These are phyloP conservation scores for Zopfochytrium polystomum DNA, from an alignment of 371 early-diverging fungal species.

Conservation along the genomic window DNA sequence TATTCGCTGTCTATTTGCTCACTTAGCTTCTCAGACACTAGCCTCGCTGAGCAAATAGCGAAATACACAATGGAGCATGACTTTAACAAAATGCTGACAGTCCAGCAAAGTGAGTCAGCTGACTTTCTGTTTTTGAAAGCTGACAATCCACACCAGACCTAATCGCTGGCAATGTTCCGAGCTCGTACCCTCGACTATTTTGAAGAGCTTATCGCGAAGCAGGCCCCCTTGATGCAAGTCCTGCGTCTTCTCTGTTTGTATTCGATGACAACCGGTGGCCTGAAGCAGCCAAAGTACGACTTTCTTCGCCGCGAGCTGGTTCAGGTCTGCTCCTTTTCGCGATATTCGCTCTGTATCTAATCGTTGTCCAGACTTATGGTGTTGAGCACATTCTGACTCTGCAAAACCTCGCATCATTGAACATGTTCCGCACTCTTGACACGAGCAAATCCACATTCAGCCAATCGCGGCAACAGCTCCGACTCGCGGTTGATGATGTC, in stretches of 20 bases:
- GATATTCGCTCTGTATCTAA: not conserved
- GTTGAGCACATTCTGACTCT: constrained; percentile 82
- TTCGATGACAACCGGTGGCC: constrained; percentile 73
- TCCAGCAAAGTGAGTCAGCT: constrained; percentile 73
- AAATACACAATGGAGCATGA: constrained; percentile 73
- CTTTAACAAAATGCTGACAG: constrained; percentile 75
- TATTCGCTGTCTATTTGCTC: not conserved
- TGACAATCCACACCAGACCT: too few relatives aligned
- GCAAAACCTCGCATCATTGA: constrained; percentile 65
- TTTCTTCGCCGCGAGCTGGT: constrained; percentile 78
- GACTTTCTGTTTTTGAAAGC: not conserved
- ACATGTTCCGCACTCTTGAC: constrained; percentile 60
- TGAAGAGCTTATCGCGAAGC: constrained; percentile 76
- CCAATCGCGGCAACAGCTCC: constrained; percentile 61
- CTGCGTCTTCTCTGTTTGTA: constrained; percentile 82
- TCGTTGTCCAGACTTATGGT: constrained; percentile 80
- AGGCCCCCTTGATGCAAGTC: constrained; percentile 66
- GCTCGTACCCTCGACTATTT: constrained; percentile 63
- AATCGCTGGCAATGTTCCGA: constrained; percentile 72
- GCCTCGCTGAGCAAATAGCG: constrained; percentile 79
- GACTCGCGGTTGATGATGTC: constrained; percentile 79
- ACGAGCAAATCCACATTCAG: constrained; percentile 26
- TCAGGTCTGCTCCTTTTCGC: constrained; percentile 50
- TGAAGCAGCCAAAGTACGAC: constrained; percentile 77
- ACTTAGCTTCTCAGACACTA: constrained; percentile 60